These are phyloP conservation scores for Amanita polypyramis DNA, from an alignment of 768 basidiomycete genomes.

Conservation along the genomic window DNA sequence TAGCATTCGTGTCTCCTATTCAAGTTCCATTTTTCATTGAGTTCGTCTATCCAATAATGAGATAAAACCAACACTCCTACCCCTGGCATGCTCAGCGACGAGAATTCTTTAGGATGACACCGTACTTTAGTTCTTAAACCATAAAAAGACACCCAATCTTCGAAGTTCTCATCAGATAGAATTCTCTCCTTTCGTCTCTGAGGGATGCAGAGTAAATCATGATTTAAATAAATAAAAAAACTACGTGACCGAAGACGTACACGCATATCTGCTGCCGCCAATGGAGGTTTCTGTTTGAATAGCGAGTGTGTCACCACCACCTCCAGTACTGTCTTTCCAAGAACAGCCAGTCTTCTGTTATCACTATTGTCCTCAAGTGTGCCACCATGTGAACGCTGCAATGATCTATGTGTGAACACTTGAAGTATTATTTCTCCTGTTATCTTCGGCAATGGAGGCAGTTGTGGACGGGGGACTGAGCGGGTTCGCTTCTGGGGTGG, in stretches of 20 bases:
- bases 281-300: conserved; percentile 40
- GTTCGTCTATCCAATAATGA: conserved; percentile 8
- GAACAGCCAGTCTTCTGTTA: conserved; percentile 43
- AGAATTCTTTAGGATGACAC: conserved; percentile 28
- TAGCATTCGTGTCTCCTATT: conserved; percentile 43
- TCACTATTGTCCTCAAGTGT: conserved; percentile 35
- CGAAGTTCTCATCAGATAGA: conserved; percentile 32
- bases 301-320: conserved; percentile 34
- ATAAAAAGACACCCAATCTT: conserved; percentile 40
- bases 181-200: conserved; percentile 23
- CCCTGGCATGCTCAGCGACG: conserved; percentile 27
- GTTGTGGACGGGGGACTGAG: conserved; percentile 7
- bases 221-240: no score
- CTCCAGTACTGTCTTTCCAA: conserved; percentile 40
- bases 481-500: conserved; percentile 5
- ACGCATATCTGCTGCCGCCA: conserved; percentile 36
- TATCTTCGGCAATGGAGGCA: conserved; percentile 39
- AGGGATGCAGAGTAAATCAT: not conserved
- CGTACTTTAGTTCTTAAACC: conserved; percentile 36
- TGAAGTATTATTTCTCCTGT: conserved; percentile 45
- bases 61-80: conserved; percentile 19
- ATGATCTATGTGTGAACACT: conserved; percentile 60
- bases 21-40: conserved; percentile 8
- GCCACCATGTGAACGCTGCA: conserved; percentile 28
- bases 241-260: conserved; percentile 26